Evolutionary conservation across 306 rosid species (phyloP).

Genomic region (Castanea sativa): DNA sequence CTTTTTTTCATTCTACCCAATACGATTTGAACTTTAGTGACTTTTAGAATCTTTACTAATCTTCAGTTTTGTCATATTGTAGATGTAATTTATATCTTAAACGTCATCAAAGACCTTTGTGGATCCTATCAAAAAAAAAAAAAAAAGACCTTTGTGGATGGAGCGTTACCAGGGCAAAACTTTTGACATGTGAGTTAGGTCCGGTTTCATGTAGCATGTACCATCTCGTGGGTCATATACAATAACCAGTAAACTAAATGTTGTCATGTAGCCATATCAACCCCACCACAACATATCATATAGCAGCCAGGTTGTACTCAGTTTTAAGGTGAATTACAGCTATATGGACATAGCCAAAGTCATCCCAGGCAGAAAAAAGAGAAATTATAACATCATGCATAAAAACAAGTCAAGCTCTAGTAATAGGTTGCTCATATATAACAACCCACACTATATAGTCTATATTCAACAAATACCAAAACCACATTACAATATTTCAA

Average conservation of each 20-base stretch:
- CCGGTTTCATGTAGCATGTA: background rate
- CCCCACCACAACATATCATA: background rate
- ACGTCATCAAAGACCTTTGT: background rate
- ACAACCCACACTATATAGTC: slow-evolving; percentile 6
- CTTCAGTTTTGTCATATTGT: background rate
- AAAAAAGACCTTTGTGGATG: background rate
- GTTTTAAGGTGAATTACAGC: slow-evolving; percentile 23
- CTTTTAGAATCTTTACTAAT: background rate
- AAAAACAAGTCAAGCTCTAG: background rate
- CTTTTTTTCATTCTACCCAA: background rate
- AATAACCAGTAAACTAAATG: background rate
- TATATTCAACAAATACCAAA: background rate
- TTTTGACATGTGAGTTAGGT: background rate
- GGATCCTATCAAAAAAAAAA: no score
- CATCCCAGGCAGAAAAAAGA: slow-evolving; percentile 1
- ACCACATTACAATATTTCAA: background rate
- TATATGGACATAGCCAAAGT: slow-evolving; percentile 12
- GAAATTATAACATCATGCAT: background rate
- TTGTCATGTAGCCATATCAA: background rate
- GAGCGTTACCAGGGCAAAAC: background rate
- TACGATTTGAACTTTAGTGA: background rate
- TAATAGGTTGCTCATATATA: slow-evolving; percentile 12
- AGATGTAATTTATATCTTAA: background rate
- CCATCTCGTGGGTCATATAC: background rate
- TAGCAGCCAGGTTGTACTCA: slow-evolving; percentile 24